Evolutionary conservation across 352 stramenopile genomes (phyloP).

Genomic region (Chrysophaeum taylorii): DNA sequence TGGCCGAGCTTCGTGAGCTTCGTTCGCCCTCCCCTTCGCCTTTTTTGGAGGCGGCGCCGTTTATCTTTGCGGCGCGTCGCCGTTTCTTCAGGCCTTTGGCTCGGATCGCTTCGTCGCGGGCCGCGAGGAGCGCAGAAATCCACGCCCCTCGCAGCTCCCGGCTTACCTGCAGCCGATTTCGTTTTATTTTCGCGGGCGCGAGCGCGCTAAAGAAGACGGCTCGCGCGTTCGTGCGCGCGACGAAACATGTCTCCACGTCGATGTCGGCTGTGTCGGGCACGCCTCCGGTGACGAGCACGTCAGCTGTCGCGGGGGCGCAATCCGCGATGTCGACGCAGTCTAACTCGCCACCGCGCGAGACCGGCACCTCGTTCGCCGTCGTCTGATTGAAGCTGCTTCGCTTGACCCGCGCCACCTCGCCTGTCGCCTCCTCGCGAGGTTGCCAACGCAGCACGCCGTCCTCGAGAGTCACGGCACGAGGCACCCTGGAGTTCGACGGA

Average conservation of each 20-base stretch:
- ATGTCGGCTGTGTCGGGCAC: not conserved
- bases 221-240: not conserved
- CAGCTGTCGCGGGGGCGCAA: not conserved
- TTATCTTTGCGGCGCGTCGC: no score
- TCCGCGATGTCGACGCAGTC: not conserved
- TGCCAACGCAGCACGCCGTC: not conserved
- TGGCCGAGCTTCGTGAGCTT: not conserved
- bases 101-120: no score
- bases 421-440: not conserved
- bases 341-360: no score
- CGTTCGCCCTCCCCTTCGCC: not conserved
- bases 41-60: no score
- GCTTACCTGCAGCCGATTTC: no score
- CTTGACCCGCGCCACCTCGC: not conserved
- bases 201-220: not conserved
- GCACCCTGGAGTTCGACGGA: no score
- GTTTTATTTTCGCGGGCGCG: no score
- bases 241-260: not conserved
- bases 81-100: no score
- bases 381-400: not conserved
- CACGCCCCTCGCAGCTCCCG: no score
- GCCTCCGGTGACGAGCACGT: not conserved
- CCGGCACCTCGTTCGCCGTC: no score
- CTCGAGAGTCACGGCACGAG: not conserved
- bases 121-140: no score